Base-by-base conservation (phyloP, 768 basidiomycete genomes). In the Albatrellus ellisii region DNA sequence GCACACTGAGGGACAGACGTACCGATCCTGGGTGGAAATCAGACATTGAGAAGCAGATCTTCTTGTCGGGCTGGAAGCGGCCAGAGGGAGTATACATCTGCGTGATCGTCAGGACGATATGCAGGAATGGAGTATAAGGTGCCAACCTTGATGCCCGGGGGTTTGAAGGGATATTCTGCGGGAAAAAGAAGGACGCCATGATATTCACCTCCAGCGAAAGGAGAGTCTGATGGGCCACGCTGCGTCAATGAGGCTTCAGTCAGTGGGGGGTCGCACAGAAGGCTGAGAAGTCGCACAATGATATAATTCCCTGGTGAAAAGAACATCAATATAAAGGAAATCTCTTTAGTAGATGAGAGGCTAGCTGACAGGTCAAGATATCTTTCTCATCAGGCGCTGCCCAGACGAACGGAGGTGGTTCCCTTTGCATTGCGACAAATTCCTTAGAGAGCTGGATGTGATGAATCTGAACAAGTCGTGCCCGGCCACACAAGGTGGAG, bases 31-130 rank as follows among this genome's bases (percentile, higher is more conserved):
- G 87, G 55, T 91, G 89, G 56, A 89, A 91, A 60, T 91, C 88
- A 3, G 88, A 90, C 90, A 98, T 95, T 18, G 89, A 94, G 64
- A 95, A 94, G 58, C 92, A 97, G 42, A 98, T 95, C 71, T 91
- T 95, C 65, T 77, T 79, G 68, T 89, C 86, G 17, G 86, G 85
- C 50, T 84, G 76, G 62, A 92, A 92, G 45, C 89, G 77, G 15
- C 89, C 89, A 4, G 85, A 87, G 0, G 89, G 89, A 11, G 89
- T 91, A 52, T 79, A 73, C 86, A 91, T 88, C 88, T 91, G 52
- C 17, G 46, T 36, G 35, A 43, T 32, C 46, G 26, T 43, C 27
- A 42, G 33, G 32, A 39, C 22, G 41, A 44, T 38, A 32, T 40
- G 41, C 26, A 18, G 21, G 5, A 0, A 15, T 14, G 31, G 33